Percentiles rank a stretch among this genome's conserved stretches.
phyloP scores from a whole-genome alignment of 164 flowering plant species.

The Vitis labrusca region DNA sequence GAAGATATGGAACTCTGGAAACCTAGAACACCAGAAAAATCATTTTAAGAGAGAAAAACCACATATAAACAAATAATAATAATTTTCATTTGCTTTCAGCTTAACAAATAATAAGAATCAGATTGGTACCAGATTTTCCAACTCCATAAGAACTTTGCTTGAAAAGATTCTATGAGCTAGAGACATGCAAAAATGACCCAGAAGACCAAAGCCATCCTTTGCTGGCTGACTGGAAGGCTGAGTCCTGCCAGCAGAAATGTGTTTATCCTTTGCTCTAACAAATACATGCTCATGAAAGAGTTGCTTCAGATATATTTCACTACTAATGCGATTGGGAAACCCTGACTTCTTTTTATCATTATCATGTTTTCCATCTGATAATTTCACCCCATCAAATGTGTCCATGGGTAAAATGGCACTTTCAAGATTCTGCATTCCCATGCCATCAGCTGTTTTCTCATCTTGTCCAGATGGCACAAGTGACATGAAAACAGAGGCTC shows the following conservation, averaged over 20 bases:
- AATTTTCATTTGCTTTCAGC: not conserved
- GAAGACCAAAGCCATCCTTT: constrained; percentile 58
- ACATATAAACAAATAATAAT: not conserved
- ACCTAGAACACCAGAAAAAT: constrained; percentile 41
- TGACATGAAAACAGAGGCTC: constrained; percentile 66
- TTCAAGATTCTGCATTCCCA: constrained; percentile 31
- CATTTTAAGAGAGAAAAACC: not conserved
- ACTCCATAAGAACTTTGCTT: constrained; percentile 63
- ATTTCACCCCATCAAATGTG: constrained; percentile 31
- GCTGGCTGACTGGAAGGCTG: constrained; percentile 38
- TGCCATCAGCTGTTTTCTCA: constrained; percentile 31
- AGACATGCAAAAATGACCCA: constrained; percentile 87
- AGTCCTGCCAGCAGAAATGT: constrained; percentile 26
- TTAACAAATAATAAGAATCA: not conserved
- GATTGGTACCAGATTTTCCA: constrained; percentile 78
- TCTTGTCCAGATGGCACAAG: constrained; percentile 52
- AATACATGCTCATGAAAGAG: constrained; percentile 72
- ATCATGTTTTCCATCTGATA: constrained; percentile 34
- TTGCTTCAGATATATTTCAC: constrained; percentile 82
- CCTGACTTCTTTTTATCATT: constrained; percentile 17
- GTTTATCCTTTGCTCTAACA: constrained; percentile 49
- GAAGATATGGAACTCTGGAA: constrained; percentile 62
- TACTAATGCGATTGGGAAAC: constrained; percentile 52
- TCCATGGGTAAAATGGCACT: constrained; percentile 40
- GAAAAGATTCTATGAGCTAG: constrained; percentile 89